A percentile compares a stretch with the other conserved stretches of the same genome.
Evolutionary conservation across 139 green algal genomes (phyloP).

Genomic region (Spirogloea muscicola): DNA sequence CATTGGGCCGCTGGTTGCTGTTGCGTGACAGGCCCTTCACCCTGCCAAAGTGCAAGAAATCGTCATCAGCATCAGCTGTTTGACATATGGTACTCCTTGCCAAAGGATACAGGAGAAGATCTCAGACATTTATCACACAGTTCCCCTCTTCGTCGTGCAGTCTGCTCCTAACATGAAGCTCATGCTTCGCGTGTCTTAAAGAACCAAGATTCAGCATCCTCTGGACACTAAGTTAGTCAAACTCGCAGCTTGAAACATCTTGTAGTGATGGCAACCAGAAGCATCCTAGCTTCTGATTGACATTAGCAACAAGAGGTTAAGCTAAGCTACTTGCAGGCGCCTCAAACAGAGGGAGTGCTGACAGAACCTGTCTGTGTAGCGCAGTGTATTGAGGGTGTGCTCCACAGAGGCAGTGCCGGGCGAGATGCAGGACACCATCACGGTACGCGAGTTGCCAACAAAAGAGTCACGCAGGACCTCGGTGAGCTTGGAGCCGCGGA

Average conservation of each 20-base stretch:
- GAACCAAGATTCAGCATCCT: neutral
- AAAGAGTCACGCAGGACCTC: conserved; percentile 76
- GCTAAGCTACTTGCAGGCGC: no score
- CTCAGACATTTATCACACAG: neutral
- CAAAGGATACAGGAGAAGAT: neutral
- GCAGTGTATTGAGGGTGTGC: conserved; percentile 97
- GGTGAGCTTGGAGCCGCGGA: conserved; percentile 87
- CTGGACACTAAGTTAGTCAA: neutral
- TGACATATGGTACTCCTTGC: neutral
- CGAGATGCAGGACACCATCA: conserved; percentile 98
- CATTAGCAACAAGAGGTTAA: no score
- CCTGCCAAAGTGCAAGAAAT: neutral
- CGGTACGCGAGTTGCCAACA: conserved; percentile 73
- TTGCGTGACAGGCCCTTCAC: conserved; percentile 27
- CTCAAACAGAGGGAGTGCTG: no score
- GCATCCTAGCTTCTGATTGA: no score
- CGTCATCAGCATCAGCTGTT: no score
- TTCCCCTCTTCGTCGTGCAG: neutral
- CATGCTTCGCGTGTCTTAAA: no score
- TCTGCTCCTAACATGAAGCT: neutral
- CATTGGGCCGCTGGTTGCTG: neutral
- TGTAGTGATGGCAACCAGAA: neutral
- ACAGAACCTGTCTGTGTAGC: conserved; percentile 83
- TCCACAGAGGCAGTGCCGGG: conserved; percentile 79
- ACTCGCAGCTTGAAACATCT: neutral